Conservation (phyloP, 2,329 filamentous ascomycete genomes). For the Fusarium staphyleae region DNA sequence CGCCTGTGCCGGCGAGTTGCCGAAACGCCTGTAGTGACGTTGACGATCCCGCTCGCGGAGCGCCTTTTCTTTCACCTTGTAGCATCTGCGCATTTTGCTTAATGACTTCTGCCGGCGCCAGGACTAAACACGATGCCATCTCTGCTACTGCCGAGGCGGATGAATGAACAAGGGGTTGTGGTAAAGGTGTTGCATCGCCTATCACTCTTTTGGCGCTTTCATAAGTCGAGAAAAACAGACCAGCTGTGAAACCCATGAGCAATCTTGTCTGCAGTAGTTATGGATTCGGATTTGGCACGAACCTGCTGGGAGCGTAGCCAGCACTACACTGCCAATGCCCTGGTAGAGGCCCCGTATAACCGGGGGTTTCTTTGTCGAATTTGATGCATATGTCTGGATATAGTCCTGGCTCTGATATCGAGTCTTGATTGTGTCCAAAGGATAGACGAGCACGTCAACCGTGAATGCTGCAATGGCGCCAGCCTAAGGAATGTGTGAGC, state of each 20-base stretch:
- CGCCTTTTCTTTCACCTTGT: slow-evolving; percentile 37
- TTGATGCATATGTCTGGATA: slow-evolving; percentile 67
- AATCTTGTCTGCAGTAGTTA: not conserved
- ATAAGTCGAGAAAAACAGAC: slow-evolving; percentile 90
- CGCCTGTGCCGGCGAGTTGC: slow-evolving; percentile 60
- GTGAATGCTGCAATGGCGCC: slow-evolving; percentile 86
- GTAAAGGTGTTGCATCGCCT: slow-evolving; percentile 60
- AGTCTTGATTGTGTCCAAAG: slow-evolving; percentile 89
- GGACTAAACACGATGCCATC: slow-evolving; percentile 82
- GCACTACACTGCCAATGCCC: slow-evolving; percentile 82
- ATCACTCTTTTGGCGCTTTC: slow-evolving; percentile 76
- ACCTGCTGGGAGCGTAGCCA: slow-evolving; percentile 90
- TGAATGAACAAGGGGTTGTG: slow-evolving; percentile 74
- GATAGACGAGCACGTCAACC: slow-evolving; percentile 85
- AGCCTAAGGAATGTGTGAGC: slow-evolving; percentile 59
- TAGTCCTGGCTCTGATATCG: slow-evolving; percentile 82
- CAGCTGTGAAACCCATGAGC: slow-evolving; percentile 59
- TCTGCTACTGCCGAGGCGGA: slow-evolving; percentile 79
- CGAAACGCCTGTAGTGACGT: slow-evolving; percentile 59
- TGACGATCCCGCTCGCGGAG: slow-evolving; percentile 33
- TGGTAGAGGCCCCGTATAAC: slow-evolving; percentile 80
- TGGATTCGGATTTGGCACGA: slow-evolving; percentile 26
- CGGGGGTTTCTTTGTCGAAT: slow-evolving; percentile 61
- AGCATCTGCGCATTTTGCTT: slow-evolving; percentile 96
- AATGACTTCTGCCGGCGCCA: slow-evolving; percentile 88